Percentiles rank a stretch among this genome's conserved stretches.
These are phyloP conservation scores for Geotrichum phurueaensis DNA, from an alignment of 1,139 yeast species.

Conservation along the genomic window DNA sequence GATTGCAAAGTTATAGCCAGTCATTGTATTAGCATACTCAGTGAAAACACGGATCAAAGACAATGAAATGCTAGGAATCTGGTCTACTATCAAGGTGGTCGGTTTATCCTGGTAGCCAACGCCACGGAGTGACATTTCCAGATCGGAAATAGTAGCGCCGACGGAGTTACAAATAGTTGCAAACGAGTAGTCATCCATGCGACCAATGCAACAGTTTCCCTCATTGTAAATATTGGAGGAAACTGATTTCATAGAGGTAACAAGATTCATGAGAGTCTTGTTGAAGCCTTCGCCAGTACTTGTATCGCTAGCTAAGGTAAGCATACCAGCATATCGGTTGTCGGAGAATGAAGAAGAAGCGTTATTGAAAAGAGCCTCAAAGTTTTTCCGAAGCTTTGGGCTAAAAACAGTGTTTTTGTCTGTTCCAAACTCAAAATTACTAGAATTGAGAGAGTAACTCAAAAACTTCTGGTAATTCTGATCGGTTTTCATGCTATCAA, in stretches of 20 bases:
- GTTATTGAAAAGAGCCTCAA: neutral
- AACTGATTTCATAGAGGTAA: slow-evolving; percentile 2
- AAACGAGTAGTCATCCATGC: slow-evolving; percentile 3
- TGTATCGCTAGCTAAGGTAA: neutral
- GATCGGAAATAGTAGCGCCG: slow-evolving; percentile 47
- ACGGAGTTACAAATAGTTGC: slow-evolving; percentile 2
- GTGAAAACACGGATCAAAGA: slow-evolving; percentile 52
- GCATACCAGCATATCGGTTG: neutral
- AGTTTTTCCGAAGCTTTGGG: neutral
- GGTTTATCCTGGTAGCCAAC: slow-evolving; percentile 34
- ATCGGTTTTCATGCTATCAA: slow-evolving; percentile 14
- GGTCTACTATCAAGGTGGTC: slow-evolving; percentile 45
- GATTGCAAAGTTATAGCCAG: slow-evolving; percentile 13
- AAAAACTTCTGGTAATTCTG: slow-evolving; percentile 8
- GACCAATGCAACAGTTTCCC: neutral
- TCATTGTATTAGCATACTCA: slow-evolving; percentile 24
- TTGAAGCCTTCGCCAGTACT: neutral
- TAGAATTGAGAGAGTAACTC: neutral
- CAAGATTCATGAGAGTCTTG: neutral
- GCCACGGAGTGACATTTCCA: slow-evolving; percentile 67
- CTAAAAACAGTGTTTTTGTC: neutral
- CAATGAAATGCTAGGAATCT: slow-evolving; percentile 54
- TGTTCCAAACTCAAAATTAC: neutral
- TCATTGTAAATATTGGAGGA: slow-evolving; percentile 4
- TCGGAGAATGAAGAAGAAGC: neutral